Base-by-base conservation (phyloP, 768 basidiomycete genomes). In the Filobasidium wieringae region DNA sequence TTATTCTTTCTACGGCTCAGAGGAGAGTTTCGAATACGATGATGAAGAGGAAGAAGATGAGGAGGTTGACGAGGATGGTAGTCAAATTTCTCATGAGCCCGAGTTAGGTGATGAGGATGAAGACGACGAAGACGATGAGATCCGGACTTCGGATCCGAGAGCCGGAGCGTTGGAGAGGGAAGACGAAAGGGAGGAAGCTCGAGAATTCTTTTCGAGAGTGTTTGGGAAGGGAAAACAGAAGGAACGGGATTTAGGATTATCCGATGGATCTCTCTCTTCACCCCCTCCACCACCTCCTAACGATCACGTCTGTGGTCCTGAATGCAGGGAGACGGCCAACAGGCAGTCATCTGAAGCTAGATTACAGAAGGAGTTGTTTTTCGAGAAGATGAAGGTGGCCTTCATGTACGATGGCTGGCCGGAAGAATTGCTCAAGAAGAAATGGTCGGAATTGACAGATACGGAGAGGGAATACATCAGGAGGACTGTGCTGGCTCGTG, bases 1-100 rank as follows among this genome's bases (percentile, higher is more conserved):
- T n/a, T 32, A 29, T 9, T 37, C 47, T 22, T 57, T 22, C 31
- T 57, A 57, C 39, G 56, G 37, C 27, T 57, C 56, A 22, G 56
- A 51, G 26, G 55, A 57, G n/a, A 47, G 43, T 47, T 47, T 47
- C 50, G 50, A 31, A 30, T 51, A 51, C 19, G 56, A 57, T 27
- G 50, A 43, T 24, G 57, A 58, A 22, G 57, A 32, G 50, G 49
- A 51, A 9, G 49, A 30, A 14, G 50, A 51, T 7, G 50, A 51
- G 4, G 50, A 51, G 15, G 50, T 31, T n/a, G 45, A 49, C 45
- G 37, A 40, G 3, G 37, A 4, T 17, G 24, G 19, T 26, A 14
- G 43, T 24, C 5, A 47, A 19, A 27, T 47, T 47, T 47, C 29
- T 27, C 22, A 47, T 47, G 43, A 47, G 43, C 14, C 22, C n/a